Evolutionary conservation across 225 moss, liverwort and hornwort species (phyloP), one percentile per base, ranked within the genome.

Genomic region (Polytrichum formosum): DNA sequence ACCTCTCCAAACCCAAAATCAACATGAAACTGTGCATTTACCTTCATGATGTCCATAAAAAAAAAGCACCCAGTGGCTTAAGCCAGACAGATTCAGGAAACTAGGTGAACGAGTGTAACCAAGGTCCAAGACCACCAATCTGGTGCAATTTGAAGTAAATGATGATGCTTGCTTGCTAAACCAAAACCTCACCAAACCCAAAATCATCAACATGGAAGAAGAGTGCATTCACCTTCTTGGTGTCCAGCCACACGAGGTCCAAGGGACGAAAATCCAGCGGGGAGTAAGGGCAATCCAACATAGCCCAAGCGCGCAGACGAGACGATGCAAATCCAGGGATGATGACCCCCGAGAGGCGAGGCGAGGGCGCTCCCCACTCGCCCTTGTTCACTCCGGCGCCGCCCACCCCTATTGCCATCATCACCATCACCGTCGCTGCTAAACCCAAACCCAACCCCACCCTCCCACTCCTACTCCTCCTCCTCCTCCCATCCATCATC

Each of bases 291-390:
- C 98, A 98, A 76, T 98, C 98, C 6, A 98, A 84, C 29, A 94
- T 72, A 29, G 98, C 85, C 98, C 98, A 98, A 6, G 98, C 92
- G 26, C 94, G 88, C 67, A 98, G 81, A 53, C 92, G 98, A 6
- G 98, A 92, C 16, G 94, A 98, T 58, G 94, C 97, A 31, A 98
- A 98, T 10, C 97, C 97, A 18, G 97, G 97, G 31, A 98, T 98
- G 28, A 98, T 92, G 70, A 98, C 64, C 6, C 97, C 97, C 2
- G 94, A 92, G 63, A 98, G 76, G 67, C 91, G 94, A 64, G 88
- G 80, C 33, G 85, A 76, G 2, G 83, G 83, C 21, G 88, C 75
- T 25, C 80, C 77, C 98, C 98, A 98, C 37, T 90, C 85, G 53
- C 76, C 84, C 78, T 88, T 92, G 63, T 88, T 87, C 25, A 87